Conservation (phyloP, 2,329 filamentous ascomycete genomes). For the Aureobasidium pullulans region DNA sequence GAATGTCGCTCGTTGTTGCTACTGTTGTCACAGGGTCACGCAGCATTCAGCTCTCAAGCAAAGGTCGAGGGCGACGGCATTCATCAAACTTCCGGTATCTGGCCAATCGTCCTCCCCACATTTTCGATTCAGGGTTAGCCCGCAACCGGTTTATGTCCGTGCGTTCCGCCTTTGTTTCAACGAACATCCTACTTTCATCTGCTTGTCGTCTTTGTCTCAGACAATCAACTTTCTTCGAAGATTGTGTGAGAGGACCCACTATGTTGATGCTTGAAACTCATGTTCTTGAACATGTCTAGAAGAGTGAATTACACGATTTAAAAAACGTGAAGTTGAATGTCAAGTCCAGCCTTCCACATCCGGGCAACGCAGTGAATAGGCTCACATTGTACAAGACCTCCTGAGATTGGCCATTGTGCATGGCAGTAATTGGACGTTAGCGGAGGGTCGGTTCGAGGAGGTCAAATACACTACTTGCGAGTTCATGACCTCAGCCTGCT, state of each 20-base stretch:
- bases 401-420: too few relatives aligned
- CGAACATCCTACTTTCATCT: constrained; percentile 1
- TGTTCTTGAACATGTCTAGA: too few relatives aligned
- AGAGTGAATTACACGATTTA: too few relatives aligned
- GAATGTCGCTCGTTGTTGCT: not conserved
- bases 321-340: not conserved
- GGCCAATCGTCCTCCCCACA: not conserved
- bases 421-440: too few relatives aligned
- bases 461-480: too few relatives aligned
- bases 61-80: constrained; percentile 1
- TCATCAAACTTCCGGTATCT: constrained; percentile 1
- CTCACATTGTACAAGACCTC: not conserved
- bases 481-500: too few relatives aligned
- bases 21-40: not conserved
- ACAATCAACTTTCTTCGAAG: not conserved
- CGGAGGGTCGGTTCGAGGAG: too few relatives aligned
- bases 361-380: not conserved
- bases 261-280: too few relatives aligned
- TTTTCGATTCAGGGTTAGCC: constrained; percentile 1
- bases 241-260: not conserved
- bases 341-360: not conserved
- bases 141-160: not conserved
- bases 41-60: not conserved
- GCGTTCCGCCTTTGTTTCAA: constrained; percentile 1
- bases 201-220: not conserved